Evolutionary conservation across 805 yeast genomes (phyloP).

Genomic region (Crinitomyces ghanaensis): DNA sequence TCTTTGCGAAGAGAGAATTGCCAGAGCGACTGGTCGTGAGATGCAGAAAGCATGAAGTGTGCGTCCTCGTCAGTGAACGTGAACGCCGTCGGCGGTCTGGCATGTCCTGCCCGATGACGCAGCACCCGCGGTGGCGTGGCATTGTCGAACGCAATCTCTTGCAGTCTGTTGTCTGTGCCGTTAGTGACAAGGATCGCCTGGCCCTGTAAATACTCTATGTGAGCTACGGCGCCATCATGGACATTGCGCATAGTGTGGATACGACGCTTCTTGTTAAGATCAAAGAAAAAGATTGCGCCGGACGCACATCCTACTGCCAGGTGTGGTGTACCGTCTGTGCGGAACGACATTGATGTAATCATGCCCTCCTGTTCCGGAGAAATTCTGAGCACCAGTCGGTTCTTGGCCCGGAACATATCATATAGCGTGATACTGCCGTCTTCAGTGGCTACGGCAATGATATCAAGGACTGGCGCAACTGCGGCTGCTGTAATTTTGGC

Average conservation of each 20-base stretch:
- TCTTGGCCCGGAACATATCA: constrained; percentile 55
- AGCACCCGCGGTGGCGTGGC: constrained; percentile 84
- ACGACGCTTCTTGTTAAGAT: constrained; percentile 57
- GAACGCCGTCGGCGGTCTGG: constrained; percentile 73
- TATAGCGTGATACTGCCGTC: constrained; percentile 55
- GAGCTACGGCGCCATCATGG: constrained; percentile 75
- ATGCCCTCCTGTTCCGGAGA: no score
- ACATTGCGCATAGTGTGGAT: constrained; percentile 65
- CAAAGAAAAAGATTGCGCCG: constrained; percentile 83
- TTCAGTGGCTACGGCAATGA: constrained; percentile 64
- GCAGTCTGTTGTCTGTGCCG: constrained; percentile 83
- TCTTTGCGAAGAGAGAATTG: constrained; percentile 86
- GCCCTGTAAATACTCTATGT: constrained; percentile 68
- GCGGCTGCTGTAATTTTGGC: constrained; percentile 68
- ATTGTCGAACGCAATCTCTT: constrained; percentile 91
- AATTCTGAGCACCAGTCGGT: constrained; percentile 35
- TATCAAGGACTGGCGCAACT: constrained; percentile 77
- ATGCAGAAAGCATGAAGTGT: constrained; percentile 77
- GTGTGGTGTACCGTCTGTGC: constrained; percentile 85
- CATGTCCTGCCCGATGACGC: constrained; percentile 96
- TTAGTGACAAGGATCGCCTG: constrained; percentile 83
- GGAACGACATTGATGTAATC: constrained; percentile 58
- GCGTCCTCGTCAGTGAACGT: constrained; percentile 69
- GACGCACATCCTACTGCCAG: constrained; percentile 63
- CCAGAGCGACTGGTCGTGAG: constrained; percentile 83